Evolutionary conservation across 2,329 filamentous ascomycete genomes (phyloP).

Genomic region (Cordyceps cateniannulata): DNA sequence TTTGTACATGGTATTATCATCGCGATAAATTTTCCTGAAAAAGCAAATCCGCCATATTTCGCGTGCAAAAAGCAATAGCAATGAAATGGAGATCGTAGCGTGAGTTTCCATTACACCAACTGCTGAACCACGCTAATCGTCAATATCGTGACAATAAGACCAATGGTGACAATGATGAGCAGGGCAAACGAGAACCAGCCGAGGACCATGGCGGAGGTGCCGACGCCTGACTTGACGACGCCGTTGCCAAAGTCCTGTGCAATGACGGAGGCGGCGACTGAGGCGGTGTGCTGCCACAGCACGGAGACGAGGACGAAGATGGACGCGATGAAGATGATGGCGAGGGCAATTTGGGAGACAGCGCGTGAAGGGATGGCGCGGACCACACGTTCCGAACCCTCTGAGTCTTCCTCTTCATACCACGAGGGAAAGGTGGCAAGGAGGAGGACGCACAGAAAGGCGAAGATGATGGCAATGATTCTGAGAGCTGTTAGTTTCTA

Average conservation of each 20-base stretch:
- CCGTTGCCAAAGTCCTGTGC: constrained; percentile 91
- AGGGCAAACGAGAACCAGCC: constrained; percentile 96
- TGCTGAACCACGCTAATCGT: constrained; percentile 77
- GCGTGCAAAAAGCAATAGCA: neutral
- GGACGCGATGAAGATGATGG: constrained; percentile 77
- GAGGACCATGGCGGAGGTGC: constrained; percentile 92
- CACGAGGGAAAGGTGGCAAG: constrained; percentile 96
- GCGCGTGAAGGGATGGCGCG: constrained; percentile 90
- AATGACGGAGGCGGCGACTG: constrained; percentile 88
- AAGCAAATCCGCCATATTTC: neutral
- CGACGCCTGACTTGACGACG: constrained; percentile 77
- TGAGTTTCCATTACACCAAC: constrained; percentile 32
- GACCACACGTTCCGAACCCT: constrained; percentile 80
- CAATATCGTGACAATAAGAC: constrained; percentile 90
- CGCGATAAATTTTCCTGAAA: neutral
- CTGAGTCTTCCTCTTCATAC: constrained; percentile 82
- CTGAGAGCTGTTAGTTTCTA: constrained; percentile 35
- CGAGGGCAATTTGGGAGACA: constrained; percentile 86
- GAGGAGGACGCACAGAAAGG: constrained; percentile 90
- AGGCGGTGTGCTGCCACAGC: constrained; percentile 91
- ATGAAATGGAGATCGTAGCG: neutral
- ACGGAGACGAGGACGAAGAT: constrained; percentile 70
- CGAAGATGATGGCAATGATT: constrained; percentile 96
- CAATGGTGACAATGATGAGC: constrained; percentile 92
- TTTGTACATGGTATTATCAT: constrained; percentile 2